Conservation (phyloP, 148 eudicot genomes). For the Cornus florida region DNA sequence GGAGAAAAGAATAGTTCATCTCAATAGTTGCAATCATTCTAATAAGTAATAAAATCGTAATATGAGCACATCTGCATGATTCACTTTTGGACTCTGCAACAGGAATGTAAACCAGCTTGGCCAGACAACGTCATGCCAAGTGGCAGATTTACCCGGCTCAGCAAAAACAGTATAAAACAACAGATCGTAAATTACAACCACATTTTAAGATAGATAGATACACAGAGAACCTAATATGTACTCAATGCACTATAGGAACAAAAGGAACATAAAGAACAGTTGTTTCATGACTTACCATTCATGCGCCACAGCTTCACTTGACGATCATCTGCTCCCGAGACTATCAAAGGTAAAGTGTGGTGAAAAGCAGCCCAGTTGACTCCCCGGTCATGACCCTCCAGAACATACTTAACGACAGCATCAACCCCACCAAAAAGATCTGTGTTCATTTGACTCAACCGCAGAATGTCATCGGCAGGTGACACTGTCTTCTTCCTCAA, state of each 20-base stretch:
- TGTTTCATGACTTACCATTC: constrained; percentile 55
- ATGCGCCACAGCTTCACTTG: constrained; percentile 96
- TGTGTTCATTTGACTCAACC: constrained; percentile 75
- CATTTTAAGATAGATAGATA: not conserved
- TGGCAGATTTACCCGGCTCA: not conserved
- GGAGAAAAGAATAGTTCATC: constrained; percentile 13
- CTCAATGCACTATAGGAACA: not conserved
- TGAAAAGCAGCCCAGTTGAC: constrained; percentile 97
- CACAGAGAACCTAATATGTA: not conserved
- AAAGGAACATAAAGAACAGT: not conserved
- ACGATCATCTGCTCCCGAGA: constrained; percentile 96
- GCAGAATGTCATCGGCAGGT: constrained; percentile 78
- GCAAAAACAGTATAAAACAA: not conserved
- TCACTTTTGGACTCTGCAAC: too few relatives aligned
- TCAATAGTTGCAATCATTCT: not conserved
- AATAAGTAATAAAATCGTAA: not conserved
- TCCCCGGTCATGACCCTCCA: constrained; percentile 96
- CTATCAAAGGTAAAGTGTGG: constrained; percentile 80
- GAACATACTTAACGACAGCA: constrained; percentile 88
- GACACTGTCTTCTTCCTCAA: constrained; percentile 71
- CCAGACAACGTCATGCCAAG: not conserved
- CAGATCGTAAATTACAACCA: not conserved
- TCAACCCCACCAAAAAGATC: constrained; percentile 93
- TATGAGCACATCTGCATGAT: too few relatives aligned
- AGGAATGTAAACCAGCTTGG: constrained; percentile 2